A percentile compares a stretch with the other conserved stretches of the same genome.
Conservation (phyloP, 768 basidiomycete species). For the Lentinula sp. region DNA sequence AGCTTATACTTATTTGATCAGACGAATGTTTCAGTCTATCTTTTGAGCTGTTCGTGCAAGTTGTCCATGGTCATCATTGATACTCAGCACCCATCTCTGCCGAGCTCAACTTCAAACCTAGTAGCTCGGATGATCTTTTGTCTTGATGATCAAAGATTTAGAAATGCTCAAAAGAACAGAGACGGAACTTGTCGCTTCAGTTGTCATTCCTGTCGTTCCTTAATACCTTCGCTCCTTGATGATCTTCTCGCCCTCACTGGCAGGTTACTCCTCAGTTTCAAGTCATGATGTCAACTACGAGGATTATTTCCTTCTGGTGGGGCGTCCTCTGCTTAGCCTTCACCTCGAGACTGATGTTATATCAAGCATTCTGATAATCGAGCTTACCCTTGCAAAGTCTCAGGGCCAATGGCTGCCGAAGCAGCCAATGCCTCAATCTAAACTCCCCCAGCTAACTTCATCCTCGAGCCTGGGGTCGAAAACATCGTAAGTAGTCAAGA, state of each 20-base stretch:
- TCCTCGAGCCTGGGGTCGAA: too few species aligned
- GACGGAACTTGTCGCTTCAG: neutral
- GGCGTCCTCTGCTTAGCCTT: neutral
- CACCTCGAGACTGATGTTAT: neutral
- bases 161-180: neutral
- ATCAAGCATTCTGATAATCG: neutral
- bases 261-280: neutral
- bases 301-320: neutral
- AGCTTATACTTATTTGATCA: too few species aligned
- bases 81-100: too few species aligned
- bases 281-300: neutral
- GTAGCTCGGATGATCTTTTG: neutral
- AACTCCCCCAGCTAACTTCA: too few species aligned
- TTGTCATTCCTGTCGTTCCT: neutral
- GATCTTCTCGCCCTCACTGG: neutral
- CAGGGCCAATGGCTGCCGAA: neutral
- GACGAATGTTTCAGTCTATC: too few species aligned
- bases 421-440: too few species aligned
- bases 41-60: too few species aligned
- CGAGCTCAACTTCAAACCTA: too few species aligned
- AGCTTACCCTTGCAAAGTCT: neutral
- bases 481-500: too few species aligned
- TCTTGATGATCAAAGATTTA: neutral
- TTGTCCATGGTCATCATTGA: too few species aligned
- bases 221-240: neutral